Evolutionary conservation across 1,139 yeast genomes (phyloP), one percentile per base, ranked within the genome.

Genomic region (Kazachstania sp.): DNA sequence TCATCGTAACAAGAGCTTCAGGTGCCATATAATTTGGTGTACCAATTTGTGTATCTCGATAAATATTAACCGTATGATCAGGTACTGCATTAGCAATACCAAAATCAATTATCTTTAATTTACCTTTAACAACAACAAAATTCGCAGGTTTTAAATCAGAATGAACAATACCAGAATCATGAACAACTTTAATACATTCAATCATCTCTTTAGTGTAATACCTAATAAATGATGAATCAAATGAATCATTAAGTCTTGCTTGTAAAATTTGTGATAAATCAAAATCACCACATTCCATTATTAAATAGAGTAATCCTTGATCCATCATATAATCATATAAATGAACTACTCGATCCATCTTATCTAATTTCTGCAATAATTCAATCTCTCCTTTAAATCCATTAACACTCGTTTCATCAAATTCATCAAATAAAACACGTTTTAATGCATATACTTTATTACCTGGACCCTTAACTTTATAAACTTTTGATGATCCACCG

Each of bases 21-120:
- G 98, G 98, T 0, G 98, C 97, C 98, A 92, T 92, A 64, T 92
- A 92, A 64, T 86, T 87, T 2, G 97, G 96, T 0, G 98, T 92
- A 2, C 98, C 98, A 49, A 88, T 84, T 63, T 87, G 97, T 6
- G 88, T 79, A 52, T 87, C 95, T 49, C 97, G 75, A 61, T 90
- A 92, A 20, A 92, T 79, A 58, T 92, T 92, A 30, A 86, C 81
- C 0, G 98, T 92, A 60, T 87, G 87, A 48, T 90, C 97, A 1
- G 95, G 95, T 2, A 92, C 92, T 0, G 92, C 87, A 67, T 90
- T 86, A 13, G 97, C 95, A 50, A 92, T 92, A 18, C 98, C 98
- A 71, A 92, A 92, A 67, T 92, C 98, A 51, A 92, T 92, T 45
- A 92, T 79, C 59, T 92, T 92, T 55, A 92, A 70, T 47, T 79